Evolutionary conservation across 257 asterid species (phyloP), one percentile per base, ranked within the genome.

Genomic region (Nicotiana knightiana): DNA sequence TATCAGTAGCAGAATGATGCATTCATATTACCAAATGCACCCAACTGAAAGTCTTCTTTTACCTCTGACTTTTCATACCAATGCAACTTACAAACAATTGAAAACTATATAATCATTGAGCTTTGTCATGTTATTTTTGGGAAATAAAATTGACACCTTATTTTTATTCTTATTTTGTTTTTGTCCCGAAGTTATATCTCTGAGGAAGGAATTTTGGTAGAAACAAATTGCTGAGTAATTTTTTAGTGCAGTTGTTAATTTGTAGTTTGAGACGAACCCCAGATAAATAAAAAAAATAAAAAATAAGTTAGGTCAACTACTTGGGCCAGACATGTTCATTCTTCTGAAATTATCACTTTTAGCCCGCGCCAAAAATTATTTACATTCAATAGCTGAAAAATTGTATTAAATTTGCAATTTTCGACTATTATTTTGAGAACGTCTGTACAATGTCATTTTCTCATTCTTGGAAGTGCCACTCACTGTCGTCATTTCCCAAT

Each of bases 21-120:
- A 75, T 51, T 75, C 63, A 75, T 75, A 26, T 28, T 75, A 51
- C 63, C 80, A 75, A 75, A 75, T 75, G 80, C 80, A 75, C 16
- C 28, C 3, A 61, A 51, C 80, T 51, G 12, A 51, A 26, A 51
- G 5, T 75, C 80, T 75, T 75, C 79, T 75, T 51, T 8, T 51
- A 51, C 21, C 24, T 51, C 80, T 75, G 63, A 51, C 46, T 48
- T 48, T 73, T 75, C 80, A 51, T 51, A 13, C 79, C 7, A 26
- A 26, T 48, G 51, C 79, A 51, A 75, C 46, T 75, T 75, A 75
- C 43, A 75, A 75, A 51, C 79, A 73, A 73, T 51, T 73, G 79
- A 51, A 73, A 51, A 48, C 37, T 15, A 73, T 48, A 48, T 48
- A 75, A 75, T 48, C 26, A 75, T 75, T 51, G 63, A 75, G 43